Base-by-base conservation (phyloP, 1,284 basidiomycete genomes). In the Pterulicium gracile region DNA sequence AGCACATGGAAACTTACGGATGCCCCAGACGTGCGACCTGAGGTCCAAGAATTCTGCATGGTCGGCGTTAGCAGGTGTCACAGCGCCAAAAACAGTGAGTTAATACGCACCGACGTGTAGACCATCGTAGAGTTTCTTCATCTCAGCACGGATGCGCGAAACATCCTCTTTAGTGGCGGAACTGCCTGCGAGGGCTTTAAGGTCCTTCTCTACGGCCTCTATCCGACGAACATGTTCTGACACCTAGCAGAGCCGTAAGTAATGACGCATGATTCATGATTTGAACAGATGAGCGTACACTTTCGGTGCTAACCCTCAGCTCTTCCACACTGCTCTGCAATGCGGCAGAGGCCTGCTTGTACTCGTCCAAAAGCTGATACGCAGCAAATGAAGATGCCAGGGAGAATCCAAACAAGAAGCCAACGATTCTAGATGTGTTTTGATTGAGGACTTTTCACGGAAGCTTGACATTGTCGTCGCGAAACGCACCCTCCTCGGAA, bases 351-450 rank as follows among this genome's bases (percentile, higher is more conserved):
- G 92, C 90, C 44, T 77, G 69, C 62, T 91, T 89, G 65, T 92
- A 93, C 66, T 95, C 92, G 54, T 94, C 87, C 45, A 94, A 68
- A 20, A 96, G 69, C 59, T 89, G 81, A 61, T 91, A 94, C 43
- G 89, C 84, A 42, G 89, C 89, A 56, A 85, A 79, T 0, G 86
- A 81, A 1, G 88, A 84, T 4, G 85, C 85, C 36, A 90, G 63
- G 3, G 89, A 90, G 67, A 94, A 93, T 0, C 91, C 91, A 56
- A 92, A 78, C 40, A 94, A 65, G 61, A 95, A 95, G 0, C 92
- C 92, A 21, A 93, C 75, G 48, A 95, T 79, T 44, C 89, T 93
- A 44, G 49, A 47, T 24, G 27, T 10, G 27, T 21, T 48, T 23
- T 48, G 36, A 35, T n/a, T n/a, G 21, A 17, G 23, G 24, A 12